These are phyloP conservation scores for Allium fistulosum DNA, from an alignment of 106 monocot genomes.

Conservation along the genomic window DNA sequence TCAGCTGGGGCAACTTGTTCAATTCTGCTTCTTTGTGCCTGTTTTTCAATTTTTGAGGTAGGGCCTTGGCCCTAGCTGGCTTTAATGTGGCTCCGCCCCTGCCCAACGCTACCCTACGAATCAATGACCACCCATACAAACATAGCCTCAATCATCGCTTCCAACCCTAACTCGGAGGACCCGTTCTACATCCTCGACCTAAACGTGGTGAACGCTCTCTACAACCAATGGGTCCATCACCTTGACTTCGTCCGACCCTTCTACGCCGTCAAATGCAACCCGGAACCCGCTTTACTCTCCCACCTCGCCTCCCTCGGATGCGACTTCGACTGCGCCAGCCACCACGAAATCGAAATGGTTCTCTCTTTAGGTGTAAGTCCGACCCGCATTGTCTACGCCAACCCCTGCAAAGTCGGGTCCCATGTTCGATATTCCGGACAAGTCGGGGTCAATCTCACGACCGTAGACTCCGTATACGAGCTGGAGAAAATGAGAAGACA, in stretches of 20 bases:
- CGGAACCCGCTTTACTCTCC: constrained; percentile 3
- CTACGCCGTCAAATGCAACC: constrained; percentile 27
- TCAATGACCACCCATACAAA: no score
- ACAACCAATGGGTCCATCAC: not conserved
- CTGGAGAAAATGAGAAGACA: constrained; percentile 3
- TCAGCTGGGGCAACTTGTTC: no score
- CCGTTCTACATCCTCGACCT: constrained; percentile 18
- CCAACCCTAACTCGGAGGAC: not conserved
- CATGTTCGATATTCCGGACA: constrained; percentile 2
- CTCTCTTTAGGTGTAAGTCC: constrained; percentile 10
- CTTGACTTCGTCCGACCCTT: constrained; percentile 5
- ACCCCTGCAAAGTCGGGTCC: constrained; percentile 20
- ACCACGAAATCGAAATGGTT: constrained; percentile 9
- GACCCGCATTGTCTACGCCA: constrained; percentile 12
- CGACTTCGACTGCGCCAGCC: constrained; percentile 21
- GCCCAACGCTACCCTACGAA: no score
- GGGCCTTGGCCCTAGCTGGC: no score
- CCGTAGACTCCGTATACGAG: constrained; percentile 12
- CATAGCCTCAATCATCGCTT: not conserved
- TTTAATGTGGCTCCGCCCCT: no score
- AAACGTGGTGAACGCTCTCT: not conserved
- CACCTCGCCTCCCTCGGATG: constrained; percentile 14
- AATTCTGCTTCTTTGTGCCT: no score
- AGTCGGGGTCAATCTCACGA: constrained; percentile 14
- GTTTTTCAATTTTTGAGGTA: no score